Percentiles rank a stretch among this genome's conserved stretches.
phyloP scores from a whole-genome alignment of 495 filamentous ascomycete genomes.

The Trichoderma gamsii region DNA sequence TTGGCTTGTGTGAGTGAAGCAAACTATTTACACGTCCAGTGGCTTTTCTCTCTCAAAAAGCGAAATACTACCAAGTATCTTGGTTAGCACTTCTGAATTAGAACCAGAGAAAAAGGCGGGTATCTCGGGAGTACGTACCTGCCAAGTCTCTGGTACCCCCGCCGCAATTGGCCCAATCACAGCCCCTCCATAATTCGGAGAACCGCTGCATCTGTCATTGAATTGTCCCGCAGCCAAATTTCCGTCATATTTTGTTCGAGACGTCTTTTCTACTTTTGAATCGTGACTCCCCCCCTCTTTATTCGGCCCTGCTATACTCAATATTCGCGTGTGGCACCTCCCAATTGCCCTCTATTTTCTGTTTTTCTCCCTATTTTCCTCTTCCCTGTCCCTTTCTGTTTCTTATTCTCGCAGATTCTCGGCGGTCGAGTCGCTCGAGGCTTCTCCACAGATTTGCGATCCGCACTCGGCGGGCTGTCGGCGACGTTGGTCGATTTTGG shows the following conservation, averaged over 20 bases:
- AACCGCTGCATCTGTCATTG: conserved; percentile 2
- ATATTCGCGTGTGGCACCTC: neutral
- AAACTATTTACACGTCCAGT: too few relatives aligned
- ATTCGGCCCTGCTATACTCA: neutral
- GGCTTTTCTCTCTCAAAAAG: too few relatives aligned
- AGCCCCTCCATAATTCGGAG: conserved; percentile 6
- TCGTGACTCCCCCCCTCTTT: conserved; percentile 1
- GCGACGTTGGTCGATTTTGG: neutral
- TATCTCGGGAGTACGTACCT: neutral
- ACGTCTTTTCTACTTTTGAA: neutral
- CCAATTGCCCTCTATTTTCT: neutral
- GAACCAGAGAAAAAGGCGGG: too few relatives aligned
- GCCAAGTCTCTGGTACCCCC: neutral
- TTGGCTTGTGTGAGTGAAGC: too few relatives aligned
- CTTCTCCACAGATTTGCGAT: neutral
- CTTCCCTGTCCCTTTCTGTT: neutral
- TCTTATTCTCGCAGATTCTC: neutral
- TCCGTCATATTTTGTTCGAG: neutral
- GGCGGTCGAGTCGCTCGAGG: neutral
- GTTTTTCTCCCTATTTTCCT: neutral
- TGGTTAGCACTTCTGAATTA: neutral
- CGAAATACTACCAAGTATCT: too few relatives aligned
- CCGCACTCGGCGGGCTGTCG: conserved; percentile 13
- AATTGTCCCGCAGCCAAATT: neutral
- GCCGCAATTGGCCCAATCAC: neutral